Conservation (phyloP, 305 asterid species). For the Fraxinus platypoda region DNA sequence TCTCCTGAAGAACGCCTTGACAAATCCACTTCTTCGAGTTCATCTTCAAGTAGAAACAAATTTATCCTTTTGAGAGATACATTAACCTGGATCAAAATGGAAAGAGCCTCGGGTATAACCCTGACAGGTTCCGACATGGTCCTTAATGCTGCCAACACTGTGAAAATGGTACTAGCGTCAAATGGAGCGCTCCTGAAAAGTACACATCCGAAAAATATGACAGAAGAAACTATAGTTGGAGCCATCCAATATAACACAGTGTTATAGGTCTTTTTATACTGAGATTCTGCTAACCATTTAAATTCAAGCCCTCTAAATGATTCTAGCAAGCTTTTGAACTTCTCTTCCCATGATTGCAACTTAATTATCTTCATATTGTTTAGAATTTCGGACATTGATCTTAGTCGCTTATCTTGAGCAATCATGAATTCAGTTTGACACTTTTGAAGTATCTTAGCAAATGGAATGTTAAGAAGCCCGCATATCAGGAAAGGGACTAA, state of each 20-base stretch:
- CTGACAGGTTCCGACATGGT: constrained; percentile 63
- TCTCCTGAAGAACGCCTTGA: not conserved
- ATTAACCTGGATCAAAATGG: constrained; percentile 58
- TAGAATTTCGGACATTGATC: constrained; percentile 61
- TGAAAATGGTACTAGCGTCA: constrained; percentile 61
- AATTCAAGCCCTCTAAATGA: constrained; percentile 49
- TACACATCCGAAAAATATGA: constrained; percentile 55
- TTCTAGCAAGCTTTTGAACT: constrained; percentile 53
- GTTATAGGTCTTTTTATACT: constrained; percentile 35
- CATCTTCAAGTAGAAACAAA: constrained; percentile 59
- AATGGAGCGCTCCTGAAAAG: constrained; percentile 50
- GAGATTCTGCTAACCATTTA: constrained; percentile 60
- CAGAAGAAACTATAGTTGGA: constrained; percentile 64
- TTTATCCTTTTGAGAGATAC: constrained; percentile 65
- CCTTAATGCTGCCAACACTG: constrained; percentile 67
- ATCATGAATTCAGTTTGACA: constrained; percentile 67
- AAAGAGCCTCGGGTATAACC: constrained; percentile 62
- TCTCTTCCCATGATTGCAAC: constrained; percentile 74
- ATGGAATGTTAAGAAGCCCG: constrained; percentile 60
- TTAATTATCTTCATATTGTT: constrained; percentile 76
- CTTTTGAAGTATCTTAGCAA: constrained; percentile 58
- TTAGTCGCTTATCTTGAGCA: constrained; percentile 62
- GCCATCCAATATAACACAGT: constrained; percentile 63
- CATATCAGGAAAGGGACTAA: constrained; percentile 53
- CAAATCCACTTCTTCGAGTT: constrained; percentile 37